A percentile compares a stretch with the other conserved stretches of the same genome.
Conservation (phyloP, 352 stramenopile genomes). For the Phytophthora pseudosyringae region DNA sequence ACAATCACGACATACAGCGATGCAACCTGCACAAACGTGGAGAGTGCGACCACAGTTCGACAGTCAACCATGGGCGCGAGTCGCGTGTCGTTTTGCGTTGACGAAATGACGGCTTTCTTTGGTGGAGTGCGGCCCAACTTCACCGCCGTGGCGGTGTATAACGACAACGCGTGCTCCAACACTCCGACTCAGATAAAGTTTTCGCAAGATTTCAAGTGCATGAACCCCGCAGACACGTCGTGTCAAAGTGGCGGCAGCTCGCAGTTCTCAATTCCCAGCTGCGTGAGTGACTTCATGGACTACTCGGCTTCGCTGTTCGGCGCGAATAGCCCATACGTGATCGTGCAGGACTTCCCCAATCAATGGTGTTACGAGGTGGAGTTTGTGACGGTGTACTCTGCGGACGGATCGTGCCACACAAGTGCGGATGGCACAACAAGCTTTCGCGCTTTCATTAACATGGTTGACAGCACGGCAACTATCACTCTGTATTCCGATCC, state of each 20-base stretch:
- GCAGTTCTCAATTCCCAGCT: neutral
- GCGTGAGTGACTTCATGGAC: neutral
- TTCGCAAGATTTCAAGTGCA: slow-evolving; percentile 11
- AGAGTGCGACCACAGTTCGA: neutral
- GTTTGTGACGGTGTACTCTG: slow-evolving; percentile 7
- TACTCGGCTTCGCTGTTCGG: neutral
- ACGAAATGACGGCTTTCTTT: slow-evolving; percentile 11
- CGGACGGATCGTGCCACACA: slow-evolving; percentile 4
- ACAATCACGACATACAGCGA: slow-evolving; percentile 13
- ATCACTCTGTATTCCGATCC: slow-evolving; percentile 9
- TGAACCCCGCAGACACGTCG: neutral
- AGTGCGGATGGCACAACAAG: slow-evolving; percentile 1
- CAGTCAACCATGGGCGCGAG: neutral
- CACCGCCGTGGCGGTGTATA: slow-evolving; percentile 1
- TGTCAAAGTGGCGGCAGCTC: neutral
- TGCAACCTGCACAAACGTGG: neutral
- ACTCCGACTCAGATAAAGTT: slow-evolving; percentile 4
- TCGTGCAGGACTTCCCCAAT: slow-evolving; percentile 8
- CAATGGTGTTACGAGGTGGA: slow-evolving; percentile 9
- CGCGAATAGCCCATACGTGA: slow-evolving; percentile 5
- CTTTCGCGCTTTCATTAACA: slow-evolving; percentile 7
- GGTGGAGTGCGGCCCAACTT: neutral
- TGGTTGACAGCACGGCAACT: slow-evolving; percentile 4
- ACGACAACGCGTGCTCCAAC: slow-evolving; percentile 10
- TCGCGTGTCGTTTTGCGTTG: neutral